Evolutionary conservation across 192 early-diverging fungal genomes (phyloP), one percentile per base, ranked within the genome.

Genomic region (Backusella australiensis): DNA sequence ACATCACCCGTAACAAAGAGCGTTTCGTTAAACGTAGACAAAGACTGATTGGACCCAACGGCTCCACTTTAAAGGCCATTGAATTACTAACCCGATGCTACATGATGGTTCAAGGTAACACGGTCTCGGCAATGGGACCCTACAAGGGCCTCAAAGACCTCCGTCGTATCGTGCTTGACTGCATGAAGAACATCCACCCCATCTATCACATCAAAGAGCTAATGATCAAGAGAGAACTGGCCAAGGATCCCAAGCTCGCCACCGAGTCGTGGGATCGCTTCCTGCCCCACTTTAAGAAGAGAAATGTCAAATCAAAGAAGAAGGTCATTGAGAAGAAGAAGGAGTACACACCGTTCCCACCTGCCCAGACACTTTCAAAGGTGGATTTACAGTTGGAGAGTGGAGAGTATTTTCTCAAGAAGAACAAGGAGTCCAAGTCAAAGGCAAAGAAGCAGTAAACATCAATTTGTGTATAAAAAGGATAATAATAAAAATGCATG

Each of bases 171-270:
- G 93, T 99, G 3, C 84, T 96, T 67, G 98, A 99, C 85, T 99
- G 98, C 78, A 95, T 99, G 91, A 97, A 97, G 78, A 99, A 99
- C 85, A 85, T 98, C 49, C 98, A 99, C 83, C 98, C 98, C 36
- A 97, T 99, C 77, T 98, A 99, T 85, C 95, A 99, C 72, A 99
- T 99, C 83, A 97, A 97, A 85, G 96, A 97, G 82, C 81, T 99
- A 46, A 99, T 99, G 98, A 98, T 99, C 75, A 96, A 97, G 76
- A 91, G 96, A 59, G 98, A 99, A 82, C 82, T 99, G 63, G 95
- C 97, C 17, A 98, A 98, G 81, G 98, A 99, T 84, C 93, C 94
- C 0, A 97, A 97, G 71, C 83, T 99, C 74, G 93, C 92, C 17
- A 88, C 92, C 39, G 97, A 98, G 82, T 94, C 92, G 6, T 99